Conservation (phyloP, 176 grass and related monocot genomes). For the Hordeum vulgare region DNA sequence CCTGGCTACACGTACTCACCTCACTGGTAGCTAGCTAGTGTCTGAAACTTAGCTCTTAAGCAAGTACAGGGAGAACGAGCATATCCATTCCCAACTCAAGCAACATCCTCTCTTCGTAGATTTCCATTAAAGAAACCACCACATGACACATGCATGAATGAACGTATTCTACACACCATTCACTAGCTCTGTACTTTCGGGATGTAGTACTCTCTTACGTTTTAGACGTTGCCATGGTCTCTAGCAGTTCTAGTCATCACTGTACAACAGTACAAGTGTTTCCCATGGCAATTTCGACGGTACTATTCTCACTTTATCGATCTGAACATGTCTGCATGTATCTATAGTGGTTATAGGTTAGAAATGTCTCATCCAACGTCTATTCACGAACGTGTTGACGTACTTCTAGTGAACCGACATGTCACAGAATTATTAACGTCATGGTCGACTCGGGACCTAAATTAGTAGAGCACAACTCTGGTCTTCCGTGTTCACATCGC, state of each 20-base stretch:
- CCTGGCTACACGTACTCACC: not conserved
- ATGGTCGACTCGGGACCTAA: not conserved
- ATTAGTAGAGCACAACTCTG: not conserved
- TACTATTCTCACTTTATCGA: not conserved
- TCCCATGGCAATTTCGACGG: not conserved
- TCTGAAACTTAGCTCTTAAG: not conserved
- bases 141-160: too few relatives aligned
- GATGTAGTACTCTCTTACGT: too few relatives aligned
- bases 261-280: too few relatives aligned
- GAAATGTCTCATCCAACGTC: not conserved
- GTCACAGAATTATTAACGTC: not conserved
- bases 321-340: not conserved
- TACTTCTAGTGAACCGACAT: not conserved
- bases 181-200: too few relatives aligned
- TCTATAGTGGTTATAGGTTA: not conserved
- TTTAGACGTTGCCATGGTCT: too few relatives aligned
- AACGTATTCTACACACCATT: too few relatives aligned
- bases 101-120: too few relatives aligned
- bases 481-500: not conserved
- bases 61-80: not conserved
- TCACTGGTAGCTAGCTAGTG: not conserved
- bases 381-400: not conserved
- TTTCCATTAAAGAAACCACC: too few relatives aligned
- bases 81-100: too few relatives aligned
- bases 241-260: too few relatives aligned